Percentiles rank a stretch among this genome's conserved stretches.
Evolutionary conservation across 1,139 yeast genomes (phyloP).

Genomic region (Petasospora fabianii): DNA sequence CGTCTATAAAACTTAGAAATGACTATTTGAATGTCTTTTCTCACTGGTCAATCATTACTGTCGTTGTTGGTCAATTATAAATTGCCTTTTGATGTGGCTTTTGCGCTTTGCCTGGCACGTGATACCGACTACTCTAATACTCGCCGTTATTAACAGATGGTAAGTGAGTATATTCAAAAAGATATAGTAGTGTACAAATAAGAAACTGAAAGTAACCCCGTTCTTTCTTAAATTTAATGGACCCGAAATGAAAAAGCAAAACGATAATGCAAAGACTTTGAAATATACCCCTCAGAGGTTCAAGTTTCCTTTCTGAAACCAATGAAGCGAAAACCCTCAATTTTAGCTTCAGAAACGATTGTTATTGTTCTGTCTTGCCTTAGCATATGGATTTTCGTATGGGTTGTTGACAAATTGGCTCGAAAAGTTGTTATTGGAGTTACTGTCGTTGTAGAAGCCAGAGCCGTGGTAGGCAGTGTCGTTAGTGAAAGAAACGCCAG

Average conservation of each 20-base stretch:
- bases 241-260: not conserved
- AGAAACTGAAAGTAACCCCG: not conserved
- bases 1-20: no score
- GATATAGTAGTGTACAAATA: not conserved
- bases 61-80: no score
- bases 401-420: constrained; percentile 13
- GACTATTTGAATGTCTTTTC: no score
- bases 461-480: constrained; percentile 27
- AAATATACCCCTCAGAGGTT: not conserved
- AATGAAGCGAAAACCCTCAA: not conserved
- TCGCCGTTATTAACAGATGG: no score
- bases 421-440: constrained; percentile 6
- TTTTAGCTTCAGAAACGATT: constrained; percentile 10
- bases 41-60: no score
- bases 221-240: not conserved
- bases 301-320: not conserved
- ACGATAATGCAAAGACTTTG: not conserved
- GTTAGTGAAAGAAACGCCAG: constrained; percentile 22
- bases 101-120: no score
- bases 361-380: constrained; percentile 22
- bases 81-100: no score
- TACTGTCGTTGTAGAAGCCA: constrained; percentile 9
- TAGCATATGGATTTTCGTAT: constrained; percentile 24
- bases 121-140: no score
- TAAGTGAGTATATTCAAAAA: no score